Evolutionary conservation across 1,139 yeast species (phyloP).

Genomic region (Suhomyces yuchorum): DNA sequence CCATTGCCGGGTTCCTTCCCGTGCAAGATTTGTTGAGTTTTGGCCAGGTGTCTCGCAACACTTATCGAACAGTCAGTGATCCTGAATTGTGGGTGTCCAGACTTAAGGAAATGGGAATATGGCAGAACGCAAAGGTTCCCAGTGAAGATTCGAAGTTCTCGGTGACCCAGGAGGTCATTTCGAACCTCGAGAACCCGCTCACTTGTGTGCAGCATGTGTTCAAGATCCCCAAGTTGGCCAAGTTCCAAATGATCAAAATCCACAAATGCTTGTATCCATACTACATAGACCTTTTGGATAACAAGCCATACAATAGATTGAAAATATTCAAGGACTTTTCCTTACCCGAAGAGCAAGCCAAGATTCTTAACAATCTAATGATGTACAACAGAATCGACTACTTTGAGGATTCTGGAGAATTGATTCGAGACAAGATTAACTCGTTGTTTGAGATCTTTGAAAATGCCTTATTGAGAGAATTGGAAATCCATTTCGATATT

Average conservation of each 20-base stretch:
- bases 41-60: slow-evolving; percentile 40
- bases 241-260: slow-evolving; percentile 44
- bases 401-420: slow-evolving; percentile 33
- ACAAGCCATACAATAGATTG: slow-evolving; percentile 49
- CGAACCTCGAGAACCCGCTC: slow-evolving; percentile 30
- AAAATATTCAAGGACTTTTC: slow-evolving; percentile 49
- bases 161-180: not conserved
- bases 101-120: slow-evolving; percentile 51
- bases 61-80: slow-evolving; percentile 39
- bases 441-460: slow-evolving; percentile 73
- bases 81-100: slow-evolving; percentile 54
- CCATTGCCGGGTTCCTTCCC: slow-evolving; percentile 38
- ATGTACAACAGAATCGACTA: slow-evolving; percentile 43
- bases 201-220: slow-evolving; percentile 43
- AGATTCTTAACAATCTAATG: slow-evolving; percentile 42
- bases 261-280: slow-evolving; percentile 46
- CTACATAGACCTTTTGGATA: slow-evolving; percentile 49
- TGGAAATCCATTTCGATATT: slow-evolving; percentile 61
- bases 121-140: slow-evolving; percentile 34
- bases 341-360: slow-evolving; percentile 53
- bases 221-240: slow-evolving; percentile 44
- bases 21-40: slow-evolving; percentile 41
- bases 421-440: slow-evolving; percentile 49
- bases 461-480: slow-evolving; percentile 69
- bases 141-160: not conserved